These are phyloP conservation scores for Chytriomyces confervae DNA, from an alignment of 192 early-diverging fungal species.

Conservation along the genomic window DNA sequence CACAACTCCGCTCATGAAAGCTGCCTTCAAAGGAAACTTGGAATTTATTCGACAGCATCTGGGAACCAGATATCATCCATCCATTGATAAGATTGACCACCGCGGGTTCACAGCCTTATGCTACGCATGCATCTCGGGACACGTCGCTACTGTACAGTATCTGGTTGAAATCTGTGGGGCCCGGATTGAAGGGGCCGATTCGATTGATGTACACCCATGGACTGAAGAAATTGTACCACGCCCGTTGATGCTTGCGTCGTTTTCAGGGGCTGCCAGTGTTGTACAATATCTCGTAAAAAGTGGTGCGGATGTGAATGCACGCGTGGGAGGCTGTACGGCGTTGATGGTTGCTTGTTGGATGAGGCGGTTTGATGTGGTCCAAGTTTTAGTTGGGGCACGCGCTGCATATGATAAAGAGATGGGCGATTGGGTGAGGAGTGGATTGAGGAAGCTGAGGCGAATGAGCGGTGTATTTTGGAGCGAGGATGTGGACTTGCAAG, in stretches of 20 bases:
- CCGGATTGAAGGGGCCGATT: slow-evolving; percentile 18
- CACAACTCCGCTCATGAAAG: slow-evolving; percentile 59
- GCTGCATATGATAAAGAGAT: slow-evolving; percentile 43
- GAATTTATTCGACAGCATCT: neutral
- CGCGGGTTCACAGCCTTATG: slow-evolving; percentile 50
- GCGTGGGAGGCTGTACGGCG: slow-evolving; percentile 46
- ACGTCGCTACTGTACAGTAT: slow-evolving; percentile 39
- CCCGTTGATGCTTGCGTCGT: slow-evolving; percentile 54
- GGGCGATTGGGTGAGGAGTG: slow-evolving; percentile 50
- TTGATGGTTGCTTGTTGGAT: slow-evolving; percentile 60
- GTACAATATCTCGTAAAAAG: slow-evolving; percentile 47
- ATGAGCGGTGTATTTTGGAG: slow-evolving; percentile 23
- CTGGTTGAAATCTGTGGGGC: slow-evolving; percentile 37
- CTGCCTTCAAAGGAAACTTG: slow-evolving; percentile 48
- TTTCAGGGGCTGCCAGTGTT: slow-evolving; percentile 39
- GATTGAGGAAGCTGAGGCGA: slow-evolving; percentile 47
- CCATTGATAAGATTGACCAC: slow-evolving; percentile 39
- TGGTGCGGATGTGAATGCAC: slow-evolving; percentile 49
- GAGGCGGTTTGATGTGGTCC: slow-evolving; percentile 39
- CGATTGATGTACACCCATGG: slow-evolving; percentile 1
- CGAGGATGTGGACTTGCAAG: neutral
- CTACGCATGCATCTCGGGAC: slow-evolving; percentile 48
- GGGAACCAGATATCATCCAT: neutral
- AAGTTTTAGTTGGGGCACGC: slow-evolving; percentile 36
- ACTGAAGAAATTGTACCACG: slow-evolving; percentile 31